Percentiles rank a stretch among this genome's conserved stretches.
Evolutionary conservation across 805 yeast species (phyloP).

Genomic region (Tetrapisispora fleetii): DNA sequence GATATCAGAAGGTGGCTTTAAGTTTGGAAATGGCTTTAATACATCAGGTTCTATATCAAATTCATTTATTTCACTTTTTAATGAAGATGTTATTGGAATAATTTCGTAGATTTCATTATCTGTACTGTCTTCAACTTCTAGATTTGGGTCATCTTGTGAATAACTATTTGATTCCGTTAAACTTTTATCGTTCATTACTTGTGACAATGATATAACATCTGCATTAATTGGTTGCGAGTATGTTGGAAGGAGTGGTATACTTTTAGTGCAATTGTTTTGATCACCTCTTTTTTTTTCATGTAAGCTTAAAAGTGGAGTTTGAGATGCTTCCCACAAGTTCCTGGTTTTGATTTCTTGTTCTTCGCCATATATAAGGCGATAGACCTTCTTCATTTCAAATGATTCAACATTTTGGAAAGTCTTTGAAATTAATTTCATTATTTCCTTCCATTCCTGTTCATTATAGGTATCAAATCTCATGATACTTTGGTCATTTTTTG

Average conservation of each 20-base stretch:
- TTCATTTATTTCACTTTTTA: neutral
- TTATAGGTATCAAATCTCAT: constrained; percentile 18
- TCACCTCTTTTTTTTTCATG: neutral
- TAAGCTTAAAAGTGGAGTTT: constrained; percentile 8
- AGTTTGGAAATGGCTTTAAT: neutral
- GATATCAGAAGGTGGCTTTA: neutral
- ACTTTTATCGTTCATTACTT: constrained; percentile 19
- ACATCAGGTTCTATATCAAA: neutral
- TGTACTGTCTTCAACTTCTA: constrained; percentile 4
- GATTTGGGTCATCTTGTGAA: neutral
- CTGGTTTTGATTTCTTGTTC: constrained; percentile 3
- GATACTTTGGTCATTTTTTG: neutral
- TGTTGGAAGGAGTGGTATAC: neutral
- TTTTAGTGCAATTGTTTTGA: neutral
- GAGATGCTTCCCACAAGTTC: constrained; percentile 19
- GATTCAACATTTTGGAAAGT: constrained; percentile 16
- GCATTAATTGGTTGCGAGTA: constrained; percentile 4
- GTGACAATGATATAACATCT: constrained; percentile 19
- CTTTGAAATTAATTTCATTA: constrained; percentile 10
- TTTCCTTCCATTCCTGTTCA: constrained; percentile 23
- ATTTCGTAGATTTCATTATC: constrained; percentile 1
- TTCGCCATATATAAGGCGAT: constrained; percentile 20
- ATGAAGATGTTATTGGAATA: neutral
- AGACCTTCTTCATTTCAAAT: constrained; percentile 16
- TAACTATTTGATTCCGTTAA: neutral